Conservation (phyloP, 1,284 basidiomycete genomes). For the Grifola frondosa region DNA sequence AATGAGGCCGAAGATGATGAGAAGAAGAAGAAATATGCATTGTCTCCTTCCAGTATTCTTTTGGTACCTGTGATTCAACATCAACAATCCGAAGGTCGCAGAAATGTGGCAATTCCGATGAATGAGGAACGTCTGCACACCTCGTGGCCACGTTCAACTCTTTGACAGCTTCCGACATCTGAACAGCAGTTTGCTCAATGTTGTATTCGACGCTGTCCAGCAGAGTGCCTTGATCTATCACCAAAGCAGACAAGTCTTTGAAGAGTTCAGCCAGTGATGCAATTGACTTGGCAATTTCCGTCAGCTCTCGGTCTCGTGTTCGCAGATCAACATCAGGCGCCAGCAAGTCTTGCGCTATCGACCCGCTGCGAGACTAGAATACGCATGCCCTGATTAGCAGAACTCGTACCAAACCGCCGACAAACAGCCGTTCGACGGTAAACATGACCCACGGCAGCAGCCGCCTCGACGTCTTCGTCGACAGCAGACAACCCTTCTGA, state of each 20-base stretch:
- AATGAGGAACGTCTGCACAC: no score
- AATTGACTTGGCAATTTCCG: conserved; percentile 92
- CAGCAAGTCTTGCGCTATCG: conserved; percentile 38
- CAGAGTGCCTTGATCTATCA: conserved; percentile 98
- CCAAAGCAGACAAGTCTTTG: conserved; percentile 88
- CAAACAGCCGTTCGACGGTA: conserved; percentile 18
- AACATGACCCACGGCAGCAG: conserved; percentile 54
- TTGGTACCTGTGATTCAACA: conserved; percentile 88
- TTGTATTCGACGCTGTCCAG: conserved; percentile 98
- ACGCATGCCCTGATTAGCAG: conserved; percentile 10
- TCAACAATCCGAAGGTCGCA: no score
- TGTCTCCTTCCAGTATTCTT: conserved; percentile 88
- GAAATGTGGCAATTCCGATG: no score
- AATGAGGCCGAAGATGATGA: conserved; percentile 86
- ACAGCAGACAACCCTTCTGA: conserved; percentile 78
- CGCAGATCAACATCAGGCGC: conserved; percentile 53
- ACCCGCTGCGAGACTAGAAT: conserved; percentile 39
- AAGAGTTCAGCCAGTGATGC: conserved; percentile 92
- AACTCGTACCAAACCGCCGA: conserved; percentile 16
- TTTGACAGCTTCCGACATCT: conserved; percentile 81
- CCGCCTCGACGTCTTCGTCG: conserved; percentile 83
- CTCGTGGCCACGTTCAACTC: conserved; percentile 82
- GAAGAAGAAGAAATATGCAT: conserved; percentile 89
- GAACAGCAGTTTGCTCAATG: conserved; percentile 85
- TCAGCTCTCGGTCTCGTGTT: conserved; percentile 76